These are phyloP conservation scores for Pisolithus marmoratus DNA, from an alignment of 768 basidiomycete species.

Conservation along the genomic window DNA sequence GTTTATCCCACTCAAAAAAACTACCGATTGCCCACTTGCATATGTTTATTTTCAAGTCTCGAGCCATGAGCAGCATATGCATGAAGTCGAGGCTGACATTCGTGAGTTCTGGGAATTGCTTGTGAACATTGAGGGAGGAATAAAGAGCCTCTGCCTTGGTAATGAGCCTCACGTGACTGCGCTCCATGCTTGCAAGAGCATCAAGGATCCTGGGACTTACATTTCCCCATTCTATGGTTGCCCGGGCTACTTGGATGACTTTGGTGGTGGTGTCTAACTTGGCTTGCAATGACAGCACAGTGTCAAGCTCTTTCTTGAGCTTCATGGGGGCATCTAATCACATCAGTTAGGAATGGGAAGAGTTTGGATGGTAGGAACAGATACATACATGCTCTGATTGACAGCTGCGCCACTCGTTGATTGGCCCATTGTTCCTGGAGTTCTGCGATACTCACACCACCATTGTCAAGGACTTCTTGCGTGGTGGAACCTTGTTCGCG, in stretches of 20 bases:
- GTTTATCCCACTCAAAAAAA: slow-evolving; percentile 34
- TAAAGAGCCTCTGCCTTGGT: slow-evolving; percentile 28
- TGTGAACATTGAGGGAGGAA: slow-evolving; percentile 28
- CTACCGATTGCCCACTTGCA: slow-evolving; percentile 22
- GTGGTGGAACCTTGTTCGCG: slow-evolving; percentile 3
- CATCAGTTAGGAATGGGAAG: slow-evolving; percentile 8
- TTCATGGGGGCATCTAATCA: slow-evolving; percentile 25
- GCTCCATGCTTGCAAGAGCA: slow-evolving; percentile 16
- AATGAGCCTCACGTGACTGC: slow-evolving; percentile 14
- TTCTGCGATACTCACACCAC: background rate
- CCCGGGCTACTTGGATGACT: slow-evolving; percentile 11
- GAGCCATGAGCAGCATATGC: slow-evolving; percentile 26
- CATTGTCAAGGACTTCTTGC: background rate
- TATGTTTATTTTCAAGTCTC: slow-evolving; percentile 37
- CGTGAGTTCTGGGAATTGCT: slow-evolving; percentile 28
- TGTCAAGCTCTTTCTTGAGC: slow-evolving; percentile 26
- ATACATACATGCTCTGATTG: slow-evolving; percentile 1
- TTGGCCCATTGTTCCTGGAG: slow-evolving; percentile 1
- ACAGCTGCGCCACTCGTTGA: slow-evolving; percentile 2
- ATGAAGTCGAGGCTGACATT: slow-evolving; percentile 26
- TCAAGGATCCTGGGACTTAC: slow-evolving; percentile 2
- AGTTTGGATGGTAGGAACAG: background rate
- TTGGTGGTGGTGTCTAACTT: slow-evolving; percentile 20
- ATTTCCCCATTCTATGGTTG: slow-evolving; percentile 3
- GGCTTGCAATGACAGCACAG: slow-evolving; percentile 26